A percentile compares a stretch with the other conserved stretches of the same genome.
Evolutionary conservation across 345 rosid genomes (phyloP).

Genomic region (Hypericum androsaemum): DNA sequence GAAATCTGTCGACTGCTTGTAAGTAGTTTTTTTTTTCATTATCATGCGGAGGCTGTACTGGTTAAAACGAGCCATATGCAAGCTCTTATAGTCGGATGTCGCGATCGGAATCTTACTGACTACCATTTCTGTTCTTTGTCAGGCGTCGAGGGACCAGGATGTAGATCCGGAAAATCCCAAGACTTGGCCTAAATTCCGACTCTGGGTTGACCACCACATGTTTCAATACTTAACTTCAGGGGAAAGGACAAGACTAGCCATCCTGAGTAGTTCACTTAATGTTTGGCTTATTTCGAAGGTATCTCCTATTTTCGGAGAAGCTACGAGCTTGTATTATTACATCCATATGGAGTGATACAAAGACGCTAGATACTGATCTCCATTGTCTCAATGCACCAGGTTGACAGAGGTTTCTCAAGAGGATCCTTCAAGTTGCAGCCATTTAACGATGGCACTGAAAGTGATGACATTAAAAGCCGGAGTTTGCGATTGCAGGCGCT

Average conservation of each 20-base stretch:
- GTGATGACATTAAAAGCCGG: conserved; percentile 28
- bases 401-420: conserved; percentile 72
- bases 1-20: conserved; percentile 79
- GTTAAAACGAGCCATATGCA: too few species aligned
- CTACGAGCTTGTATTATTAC: too few species aligned
- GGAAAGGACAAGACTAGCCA: conserved; percentile 71
- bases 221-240: conserved; percentile 76
- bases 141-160: conserved; percentile 57
- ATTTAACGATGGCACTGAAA: conserved; percentile 53
- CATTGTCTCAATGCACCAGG: conserved; percentile 28
- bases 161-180: conserved; percentile 62
- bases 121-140: neutral
- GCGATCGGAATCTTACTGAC: too few species aligned
- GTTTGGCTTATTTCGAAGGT: conserved; percentile 95
- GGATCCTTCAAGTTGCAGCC: conserved; percentile 81
- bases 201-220: conserved; percentile 85
- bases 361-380: conserved; percentile 1
- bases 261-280: conserved; percentile 82
- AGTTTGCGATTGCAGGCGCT: too few species aligned
- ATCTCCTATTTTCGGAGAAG: conserved; percentile 3
- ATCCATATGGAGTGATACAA: too few species aligned
- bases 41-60: too few species aligned
- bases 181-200: conserved; percentile 75
- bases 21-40: conserved; percentile 22
- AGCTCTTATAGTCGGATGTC: too few species aligned